Conservation (phyloP, 371 early-diverging fungal genomes). For the Zychaea mexicana region DNA sequence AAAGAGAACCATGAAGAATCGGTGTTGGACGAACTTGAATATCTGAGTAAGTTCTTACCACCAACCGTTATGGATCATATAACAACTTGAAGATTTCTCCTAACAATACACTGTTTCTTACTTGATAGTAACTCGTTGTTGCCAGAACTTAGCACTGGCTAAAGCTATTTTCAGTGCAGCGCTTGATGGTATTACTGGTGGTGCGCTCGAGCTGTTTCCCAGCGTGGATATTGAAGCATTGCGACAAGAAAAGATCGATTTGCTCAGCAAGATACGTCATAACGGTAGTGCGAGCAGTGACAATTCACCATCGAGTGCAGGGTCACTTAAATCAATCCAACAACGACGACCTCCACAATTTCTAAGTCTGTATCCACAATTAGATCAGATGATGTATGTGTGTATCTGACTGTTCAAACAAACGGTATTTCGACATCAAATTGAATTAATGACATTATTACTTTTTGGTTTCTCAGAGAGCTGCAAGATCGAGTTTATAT, state of each 20-base stretch:
- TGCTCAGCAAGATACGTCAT: conserved; percentile 24
- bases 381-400: not conserved
- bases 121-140: conserved; percentile 28
- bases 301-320: not conserved
- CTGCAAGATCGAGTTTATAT: conserved; percentile 35
- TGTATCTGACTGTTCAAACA: not conserved
- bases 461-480: conserved; percentile 14
- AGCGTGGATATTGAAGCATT: conserved; percentile 24
- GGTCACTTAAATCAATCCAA: not conserved
- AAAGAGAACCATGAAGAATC: conserved; percentile 17
- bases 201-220: conserved; percentile 45
- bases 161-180: conserved; percentile 27
- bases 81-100: too few relatives aligned
- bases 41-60: conserved; percentile 22
- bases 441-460: not conserved
- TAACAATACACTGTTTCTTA: not conserved
- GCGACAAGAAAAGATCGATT: conserved; percentile 25
- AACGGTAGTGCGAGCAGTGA: too few relatives aligned
- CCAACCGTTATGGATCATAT: not conserved
- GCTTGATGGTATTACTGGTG: conserved; percentile 35
- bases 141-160: conserved; percentile 28
- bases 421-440: too few relatives aligned
- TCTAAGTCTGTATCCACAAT: conserved; percentile 7
- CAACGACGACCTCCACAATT: conserved; percentile 39
- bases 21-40: conserved; percentile 27